These are phyloP conservation scores for Ophiostoma australiae DNA, from an alignment of 2,329 filamentous ascomycete species.

Conservation along the genomic window DNA sequence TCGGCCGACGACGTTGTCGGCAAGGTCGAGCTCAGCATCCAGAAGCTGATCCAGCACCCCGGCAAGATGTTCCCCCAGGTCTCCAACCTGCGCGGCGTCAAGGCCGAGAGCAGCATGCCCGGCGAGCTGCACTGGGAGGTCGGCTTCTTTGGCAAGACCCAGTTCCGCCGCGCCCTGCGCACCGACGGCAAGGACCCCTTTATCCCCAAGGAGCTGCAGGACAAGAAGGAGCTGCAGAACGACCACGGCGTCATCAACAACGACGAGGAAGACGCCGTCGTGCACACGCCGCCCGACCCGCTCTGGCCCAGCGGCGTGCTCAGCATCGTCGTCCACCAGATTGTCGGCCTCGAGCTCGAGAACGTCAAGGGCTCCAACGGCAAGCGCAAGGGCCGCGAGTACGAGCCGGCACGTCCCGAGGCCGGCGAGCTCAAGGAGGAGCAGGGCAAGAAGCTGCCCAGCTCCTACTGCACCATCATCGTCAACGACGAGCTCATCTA, in stretches of 20 bases:
- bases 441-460: conserved; percentile 71
- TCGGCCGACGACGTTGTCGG: conserved; percentile 93
- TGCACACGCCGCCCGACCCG: conserved; percentile 89
- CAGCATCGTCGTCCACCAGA: conserved; percentile 84
- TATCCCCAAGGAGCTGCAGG: conserved; percentile 66
- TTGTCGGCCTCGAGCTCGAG: conserved; percentile 88
- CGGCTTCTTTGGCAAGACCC: conserved; percentile 87
- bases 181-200: conserved; percentile 81
- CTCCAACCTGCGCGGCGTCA: conserved; percentile 76
- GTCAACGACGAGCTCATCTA: conserved; percentile 85
- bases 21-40: conserved; percentile 88
- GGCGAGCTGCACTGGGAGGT: conserved; percentile 95
- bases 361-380: conserved; percentile 81
- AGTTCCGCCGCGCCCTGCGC: conserved; percentile 75
- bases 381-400: conserved; percentile 78
- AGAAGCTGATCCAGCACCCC: conserved; percentile 90
- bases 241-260: conserved; percentile 75
- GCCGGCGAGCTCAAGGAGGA: conserved; percentile 86
- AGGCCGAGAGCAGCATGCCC: conserved; percentile 82
- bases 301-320: conserved; percentile 90
- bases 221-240: conserved; percentile 75
- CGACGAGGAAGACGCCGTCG: conserved; percentile 74
- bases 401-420: conserved; percentile 74
- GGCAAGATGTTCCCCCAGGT: conserved; percentile 88
- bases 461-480: conserved; percentile 88